Evolutionary conservation across 192 early-diverging fungal species (phyloP).

Genomic region (Rhizophagus sp.): DNA sequence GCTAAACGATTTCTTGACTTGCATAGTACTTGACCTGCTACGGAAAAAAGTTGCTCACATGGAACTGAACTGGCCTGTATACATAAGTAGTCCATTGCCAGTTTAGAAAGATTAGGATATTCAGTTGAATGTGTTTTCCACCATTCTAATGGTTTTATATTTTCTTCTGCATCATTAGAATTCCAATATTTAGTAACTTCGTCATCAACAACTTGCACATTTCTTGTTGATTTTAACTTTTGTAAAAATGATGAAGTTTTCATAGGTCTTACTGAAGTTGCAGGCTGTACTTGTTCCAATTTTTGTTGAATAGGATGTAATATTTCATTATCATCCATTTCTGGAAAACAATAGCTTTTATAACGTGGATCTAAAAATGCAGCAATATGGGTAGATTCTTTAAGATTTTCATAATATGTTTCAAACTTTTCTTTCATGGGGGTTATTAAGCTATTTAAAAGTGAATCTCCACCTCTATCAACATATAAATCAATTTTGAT

Average conservation of each 20-base stretch:
- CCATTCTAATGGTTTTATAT: too few species aligned
- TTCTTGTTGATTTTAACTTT: not conserved
- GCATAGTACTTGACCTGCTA: too few species aligned
- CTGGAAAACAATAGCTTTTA: not conserved
- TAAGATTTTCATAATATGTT: not conserved
- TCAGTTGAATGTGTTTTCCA: too few species aligned
- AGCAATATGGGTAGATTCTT: not conserved
- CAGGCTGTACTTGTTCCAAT: not conserved
- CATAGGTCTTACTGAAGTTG: not conserved
- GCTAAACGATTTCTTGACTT: too few species aligned
- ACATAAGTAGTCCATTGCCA: too few species aligned
- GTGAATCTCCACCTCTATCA: not conserved
- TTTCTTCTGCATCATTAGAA: not conserved
- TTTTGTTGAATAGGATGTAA: too few species aligned
- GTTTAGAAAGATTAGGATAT: too few species aligned
- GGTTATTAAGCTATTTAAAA: not conserved
- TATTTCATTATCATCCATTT: not conserved
- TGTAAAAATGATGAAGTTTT: not conserved
- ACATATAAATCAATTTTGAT: not conserved
- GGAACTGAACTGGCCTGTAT: too few species aligned
- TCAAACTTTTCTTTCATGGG: not conserved
- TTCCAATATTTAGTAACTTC: slow-evolving; percentile 8
- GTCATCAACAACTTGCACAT: not conserved
- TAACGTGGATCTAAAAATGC: not conserved
- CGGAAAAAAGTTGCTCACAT: too few species aligned